These are phyloP conservation scores for Phytophthora nicotianae DNA, from an alignment of 352 stramenopile genomes.

Conservation along the genomic window DNA sequence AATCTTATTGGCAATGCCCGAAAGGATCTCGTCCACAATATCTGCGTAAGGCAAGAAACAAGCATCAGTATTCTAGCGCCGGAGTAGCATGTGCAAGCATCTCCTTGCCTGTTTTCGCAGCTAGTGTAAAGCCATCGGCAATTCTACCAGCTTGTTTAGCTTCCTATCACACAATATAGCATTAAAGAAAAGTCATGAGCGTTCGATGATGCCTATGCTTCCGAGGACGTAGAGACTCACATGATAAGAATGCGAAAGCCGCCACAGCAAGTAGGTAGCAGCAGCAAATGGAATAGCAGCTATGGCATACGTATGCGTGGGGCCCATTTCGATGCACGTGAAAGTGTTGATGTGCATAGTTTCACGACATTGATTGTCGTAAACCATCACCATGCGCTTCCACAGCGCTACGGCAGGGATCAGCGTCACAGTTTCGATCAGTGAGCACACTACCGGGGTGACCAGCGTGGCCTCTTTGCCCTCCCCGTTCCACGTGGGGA, in stretches of 20 bases:
- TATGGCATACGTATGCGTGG: conserved; percentile 45
- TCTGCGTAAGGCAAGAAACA: conserved; percentile 35
- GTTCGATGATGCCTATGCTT: not conserved
- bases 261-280: conserved; percentile 62
- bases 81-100: not conserved
- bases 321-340: conserved; percentile 52
- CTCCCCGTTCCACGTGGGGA: conserved; percentile 75
- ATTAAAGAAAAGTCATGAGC: not conserved
- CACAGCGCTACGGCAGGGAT: conserved; percentile 62
- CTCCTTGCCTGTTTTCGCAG: conserved; percentile 61
- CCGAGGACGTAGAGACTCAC: conserved; percentile 27
- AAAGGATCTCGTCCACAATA: conserved; percentile 77
- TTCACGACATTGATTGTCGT: conserved; percentile 51
- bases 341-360: conserved; percentile 60
- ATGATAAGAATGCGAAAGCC: conserved; percentile 62
- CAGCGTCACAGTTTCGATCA: conserved; percentile 49
- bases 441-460: conserved; percentile 53
- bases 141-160: conserved; percentile 48
- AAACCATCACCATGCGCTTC: conserved; percentile 56
- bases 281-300: conserved; percentile 48
- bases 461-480: conserved; percentile 65
- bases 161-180: conserved; percentile 33
- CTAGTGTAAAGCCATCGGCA: conserved; percentile 73
- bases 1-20: conserved; percentile 69
- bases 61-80: not conserved